Evolutionary conservation across 345 rosid genomes (phyloP).

Genomic region (Sisymbrium altissimum): DNA sequence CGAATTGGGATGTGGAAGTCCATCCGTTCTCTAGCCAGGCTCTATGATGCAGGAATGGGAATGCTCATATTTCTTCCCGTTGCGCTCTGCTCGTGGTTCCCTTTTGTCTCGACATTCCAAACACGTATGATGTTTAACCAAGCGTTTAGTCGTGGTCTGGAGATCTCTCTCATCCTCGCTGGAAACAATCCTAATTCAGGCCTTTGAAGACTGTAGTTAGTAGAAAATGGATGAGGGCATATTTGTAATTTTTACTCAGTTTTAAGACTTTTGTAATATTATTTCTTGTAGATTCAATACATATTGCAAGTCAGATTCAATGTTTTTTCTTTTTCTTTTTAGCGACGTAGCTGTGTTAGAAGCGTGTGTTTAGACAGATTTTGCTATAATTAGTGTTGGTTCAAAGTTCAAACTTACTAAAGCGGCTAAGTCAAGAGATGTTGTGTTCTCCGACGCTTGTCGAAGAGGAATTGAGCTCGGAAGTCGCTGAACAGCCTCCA

Average conservation of each 20-base stretch:
- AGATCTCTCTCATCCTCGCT: conserved; percentile 93
- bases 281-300: background rate
- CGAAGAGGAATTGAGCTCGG: too few species aligned
- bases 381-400: background rate
- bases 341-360: background rate
- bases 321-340: background rate
- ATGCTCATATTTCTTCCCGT: conserved; percentile 85
- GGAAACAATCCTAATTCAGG: conserved; percentile 84
- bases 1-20: conserved; percentile 82
- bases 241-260: background rate
- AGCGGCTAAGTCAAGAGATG: too few species aligned
- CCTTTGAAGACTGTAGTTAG: conserved; percentile 33
- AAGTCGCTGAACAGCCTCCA: too few species aligned
- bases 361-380: background rate
- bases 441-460: too few species aligned
- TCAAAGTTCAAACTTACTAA: too few species aligned
- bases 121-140: conserved; percentile 97
- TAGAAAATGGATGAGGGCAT: conserved; percentile 1
- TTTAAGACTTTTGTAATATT: background rate
- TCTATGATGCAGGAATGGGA: conserved; percentile 94
- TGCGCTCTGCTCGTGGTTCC: conserved; percentile 91
- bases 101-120: conserved; percentile 93
- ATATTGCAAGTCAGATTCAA: background rate
- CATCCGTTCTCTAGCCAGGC: conserved; percentile 75
- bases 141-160: conserved; percentile 91